Percentiles rank a stretch among this genome's conserved stretches.
Conservation (phyloP, 768 basidiomycete species). For the Lactarius psammicola region DNA sequence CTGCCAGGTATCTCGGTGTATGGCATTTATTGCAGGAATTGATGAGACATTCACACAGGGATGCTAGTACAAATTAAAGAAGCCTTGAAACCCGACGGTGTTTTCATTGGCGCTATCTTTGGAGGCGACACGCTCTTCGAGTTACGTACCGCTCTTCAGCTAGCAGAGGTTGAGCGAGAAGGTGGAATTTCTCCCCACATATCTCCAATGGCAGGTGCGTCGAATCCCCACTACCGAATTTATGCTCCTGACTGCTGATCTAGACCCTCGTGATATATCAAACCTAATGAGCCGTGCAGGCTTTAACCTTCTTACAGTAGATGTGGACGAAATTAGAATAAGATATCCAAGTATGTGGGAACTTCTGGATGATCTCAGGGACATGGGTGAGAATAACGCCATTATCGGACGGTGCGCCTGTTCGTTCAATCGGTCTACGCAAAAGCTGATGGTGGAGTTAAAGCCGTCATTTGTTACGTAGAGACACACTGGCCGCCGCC, state of each 20-base stretch:
- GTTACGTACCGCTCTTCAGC: constrained; percentile 85
- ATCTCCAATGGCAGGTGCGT: constrained; percentile 93
- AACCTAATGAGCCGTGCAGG: constrained; percentile 91
- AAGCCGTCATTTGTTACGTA: constrained; percentile 66
- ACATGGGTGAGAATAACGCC: constrained; percentile 97
- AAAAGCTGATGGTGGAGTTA: constrained; percentile 1
- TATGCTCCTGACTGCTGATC: background rate
- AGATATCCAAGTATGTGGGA: constrained; percentile 96
- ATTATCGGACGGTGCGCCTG: constrained; percentile 72
- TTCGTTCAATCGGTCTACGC: background rate
- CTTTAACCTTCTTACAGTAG: constrained; percentile 91
- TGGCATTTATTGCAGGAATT: background rate
- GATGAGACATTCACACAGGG: constrained; percentile 46
- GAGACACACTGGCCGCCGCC: constrained; percentile 88
- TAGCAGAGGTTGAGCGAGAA: constrained; percentile 90
- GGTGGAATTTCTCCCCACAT: constrained; percentile 96
- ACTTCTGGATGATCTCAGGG: constrained; percentile 85
- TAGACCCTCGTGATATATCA: constrained; percentile 91
- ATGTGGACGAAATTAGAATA: constrained; percentile 89
- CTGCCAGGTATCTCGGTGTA: constrained; percentile 65
- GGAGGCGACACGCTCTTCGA: constrained; percentile 97
- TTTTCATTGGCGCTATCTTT: constrained; percentile 92
- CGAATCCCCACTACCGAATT: constrained; percentile 5
- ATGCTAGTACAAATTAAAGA: constrained; percentile 83
- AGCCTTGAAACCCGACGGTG: constrained; percentile 83